Base-by-base conservation (phyloP, 1,284 basidiomycete species). In the Ustilago hordei region DNA sequence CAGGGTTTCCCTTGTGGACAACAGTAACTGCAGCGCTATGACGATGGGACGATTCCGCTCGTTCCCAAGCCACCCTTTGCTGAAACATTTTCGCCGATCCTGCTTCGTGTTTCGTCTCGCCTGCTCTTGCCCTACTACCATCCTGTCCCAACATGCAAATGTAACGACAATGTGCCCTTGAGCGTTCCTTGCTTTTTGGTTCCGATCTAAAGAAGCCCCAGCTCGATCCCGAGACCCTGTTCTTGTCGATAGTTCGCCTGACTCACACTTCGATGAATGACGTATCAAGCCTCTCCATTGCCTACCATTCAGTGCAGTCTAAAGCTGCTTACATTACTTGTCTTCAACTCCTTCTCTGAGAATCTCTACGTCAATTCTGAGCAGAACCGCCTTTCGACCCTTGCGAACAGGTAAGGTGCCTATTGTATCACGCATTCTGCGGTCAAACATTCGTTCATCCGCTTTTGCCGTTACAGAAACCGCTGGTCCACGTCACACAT, bases 221-320 rank as follows among this genome's bases (percentile, higher is more conserved):
- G 62, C 60, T 67, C 69, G 69, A 67, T 67, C 60, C 58, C 39
- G 28, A 59, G 52, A 53, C 60, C 45, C 50, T 62, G 69, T 66
- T 57, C 55, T 38, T 60, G 50, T 55, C 12, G 19, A 13, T 36
- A 17, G n/a, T 55, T 56, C 36, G 36, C 31, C 50, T 55, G 31
- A 11, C 32, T 35, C 31, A 17, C 50, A 28, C 19, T 38, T 39
- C 19, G 28, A 36, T 19, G 56, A 54, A 72, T 72, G 69, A 72
- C 69, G 69, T 72, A 47, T 39, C 41, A 11, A 43, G 8, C n/a
- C 52, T n/a, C 32, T 17, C 59, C n/a, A 9, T 15, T 45, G 31
- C 9, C 11, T 35, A 13, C 31, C 31, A 19, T 43, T 32, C 43
- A 19, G 35, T 34, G 45, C 31, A 47, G 7, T 15, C 12, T 11